Percentiles rank a stretch among this genome's conserved stretches.
Evolutionary conservation across 306 rosid genomes (phyloP).

Genomic region (Hylodesmum podocarpum): DNA sequence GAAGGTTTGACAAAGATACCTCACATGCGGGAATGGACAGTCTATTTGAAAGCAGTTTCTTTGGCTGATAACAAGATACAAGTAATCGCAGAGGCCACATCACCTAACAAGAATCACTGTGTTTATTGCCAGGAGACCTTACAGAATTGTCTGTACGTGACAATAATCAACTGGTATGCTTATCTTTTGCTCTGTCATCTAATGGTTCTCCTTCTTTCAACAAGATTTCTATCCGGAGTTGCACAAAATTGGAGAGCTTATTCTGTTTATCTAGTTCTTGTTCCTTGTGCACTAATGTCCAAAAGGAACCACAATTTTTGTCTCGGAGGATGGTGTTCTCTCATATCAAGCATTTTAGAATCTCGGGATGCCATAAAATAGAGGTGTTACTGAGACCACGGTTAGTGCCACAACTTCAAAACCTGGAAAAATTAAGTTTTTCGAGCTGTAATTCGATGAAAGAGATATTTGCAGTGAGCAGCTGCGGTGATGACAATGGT

Average conservation of each 20-base stretch:
- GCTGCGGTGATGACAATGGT: too few species aligned
- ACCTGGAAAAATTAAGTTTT: too few species aligned
- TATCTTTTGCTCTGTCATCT: not conserved
- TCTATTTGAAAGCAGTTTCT: not conserved
- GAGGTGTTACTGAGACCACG: too few species aligned
- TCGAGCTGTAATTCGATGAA: too few species aligned
- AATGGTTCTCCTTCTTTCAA: not conserved
- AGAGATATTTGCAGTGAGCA: too few species aligned
- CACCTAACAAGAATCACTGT: not conserved
- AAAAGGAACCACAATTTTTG: too few species aligned
- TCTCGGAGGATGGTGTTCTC: too few species aligned
- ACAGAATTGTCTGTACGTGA: fast-evolving
- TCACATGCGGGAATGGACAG: not conserved
- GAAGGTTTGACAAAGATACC: not conserved
- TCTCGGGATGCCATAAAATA: too few species aligned
- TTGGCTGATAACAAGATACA: not conserved
- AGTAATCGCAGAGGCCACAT: not conserved
- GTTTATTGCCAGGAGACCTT: slow-evolving; percentile 3
- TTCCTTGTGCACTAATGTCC: not conserved
- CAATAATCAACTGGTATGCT: not conserved
- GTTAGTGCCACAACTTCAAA: too few species aligned
- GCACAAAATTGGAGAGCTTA: not conserved
- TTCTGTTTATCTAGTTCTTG: slow-evolving; percentile 12
- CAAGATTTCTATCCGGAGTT: fast-evolving
- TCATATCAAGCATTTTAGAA: too few species aligned